Percentiles rank a stretch among this genome's conserved stretches.
Evolutionary conservation across 1,139 yeast genomes (phyloP).

Genomic region (Scheffersomyces segobiensis): DNA sequence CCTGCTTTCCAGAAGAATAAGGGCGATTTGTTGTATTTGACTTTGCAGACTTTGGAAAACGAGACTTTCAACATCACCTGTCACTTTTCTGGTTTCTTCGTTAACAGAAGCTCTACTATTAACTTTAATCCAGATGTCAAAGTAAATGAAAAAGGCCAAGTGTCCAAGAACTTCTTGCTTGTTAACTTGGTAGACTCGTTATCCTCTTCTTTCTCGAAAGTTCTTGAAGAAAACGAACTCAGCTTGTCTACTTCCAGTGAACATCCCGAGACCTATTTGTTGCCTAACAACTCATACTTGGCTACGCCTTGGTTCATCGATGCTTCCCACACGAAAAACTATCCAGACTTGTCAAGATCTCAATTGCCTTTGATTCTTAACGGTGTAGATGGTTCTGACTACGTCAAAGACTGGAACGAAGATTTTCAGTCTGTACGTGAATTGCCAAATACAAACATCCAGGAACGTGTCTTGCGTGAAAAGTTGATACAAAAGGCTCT

Average conservation of each 20-base stretch:
- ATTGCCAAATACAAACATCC: slow-evolving; percentile 55
- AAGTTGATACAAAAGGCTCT: slow-evolving; percentile 70
- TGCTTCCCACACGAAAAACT: slow-evolving; percentile 20
- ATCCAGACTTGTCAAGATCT: slow-evolving; percentile 63
- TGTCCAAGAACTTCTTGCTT: slow-evolving; percentile 47
- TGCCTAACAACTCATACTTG: slow-evolving; percentile 62
- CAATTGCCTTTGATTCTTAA: slow-evolving; percentile 57
- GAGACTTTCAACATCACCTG: slow-evolving; percentile 79
- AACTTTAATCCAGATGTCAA: slow-evolving; percentile 69
- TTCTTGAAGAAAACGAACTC: slow-evolving; percentile 41
- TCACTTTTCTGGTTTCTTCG: slow-evolving; percentile 73
- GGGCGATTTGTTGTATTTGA: slow-evolving; percentile 83
- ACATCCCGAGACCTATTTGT: slow-evolving; percentile 54
- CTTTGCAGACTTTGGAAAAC: slow-evolving; percentile 75
- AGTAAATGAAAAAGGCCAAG: slow-evolving; percentile 37
- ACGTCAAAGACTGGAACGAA: slow-evolving; percentile 82
- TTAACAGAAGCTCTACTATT: slow-evolving; percentile 65
- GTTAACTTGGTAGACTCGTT: slow-evolving; percentile 52
- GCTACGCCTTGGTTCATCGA: slow-evolving; percentile 77
- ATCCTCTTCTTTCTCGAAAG: slow-evolving; percentile 52
- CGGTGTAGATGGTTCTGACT: slow-evolving; percentile 60
- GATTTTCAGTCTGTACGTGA: slow-evolving; percentile 84
- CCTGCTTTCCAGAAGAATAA: slow-evolving; percentile 61
- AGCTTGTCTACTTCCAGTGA: slow-evolving; percentile 48
- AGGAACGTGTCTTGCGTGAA: slow-evolving; percentile 76